These are phyloP conservation scores for Saccharomyces hybrid DNA, from an alignment of 1,139 yeast species.

Conservation along the genomic window DNA sequence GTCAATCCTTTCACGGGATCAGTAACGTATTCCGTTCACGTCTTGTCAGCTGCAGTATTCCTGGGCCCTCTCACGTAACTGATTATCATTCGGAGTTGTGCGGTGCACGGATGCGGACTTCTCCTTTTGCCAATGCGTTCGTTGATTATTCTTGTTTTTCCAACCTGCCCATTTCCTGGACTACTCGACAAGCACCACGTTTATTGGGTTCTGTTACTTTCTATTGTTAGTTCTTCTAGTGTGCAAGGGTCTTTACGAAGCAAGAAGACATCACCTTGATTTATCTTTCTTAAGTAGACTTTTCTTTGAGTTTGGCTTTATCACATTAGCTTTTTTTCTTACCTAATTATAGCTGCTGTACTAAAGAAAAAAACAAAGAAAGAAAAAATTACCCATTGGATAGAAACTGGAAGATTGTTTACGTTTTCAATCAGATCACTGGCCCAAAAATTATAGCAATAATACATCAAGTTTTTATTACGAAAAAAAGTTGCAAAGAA, in stretches of 20 bases:
- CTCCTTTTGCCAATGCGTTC: conserved; percentile 1
- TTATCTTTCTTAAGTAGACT: background rate
- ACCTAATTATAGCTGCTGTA: background rate
- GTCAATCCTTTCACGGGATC: background rate
- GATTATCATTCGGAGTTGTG: background rate
- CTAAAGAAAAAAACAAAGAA: background rate
- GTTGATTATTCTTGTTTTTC: background rate
- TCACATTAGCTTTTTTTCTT: background rate
- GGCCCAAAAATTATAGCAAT: background rate
- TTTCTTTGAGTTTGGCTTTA: background rate
- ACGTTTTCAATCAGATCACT: background rate
- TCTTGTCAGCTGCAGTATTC: background rate
- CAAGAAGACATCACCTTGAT: background rate
- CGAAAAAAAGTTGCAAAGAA: background rate
- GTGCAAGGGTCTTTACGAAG: background rate
- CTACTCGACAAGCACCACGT: background rate
- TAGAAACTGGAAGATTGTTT: background rate
- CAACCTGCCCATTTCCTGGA: background rate
- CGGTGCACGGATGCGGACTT: conserved; percentile 1
- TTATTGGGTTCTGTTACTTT: background rate
- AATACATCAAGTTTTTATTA: background rate
- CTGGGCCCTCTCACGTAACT: background rate
- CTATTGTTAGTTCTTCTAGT: background rate
- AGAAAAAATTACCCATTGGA: background rate
- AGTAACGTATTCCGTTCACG: background rate